Percentiles rank a stretch among this genome's conserved stretches.
Evolutionary conservation across 805 yeast genomes (phyloP).

Genomic region (Kazachstania africana): DNA sequence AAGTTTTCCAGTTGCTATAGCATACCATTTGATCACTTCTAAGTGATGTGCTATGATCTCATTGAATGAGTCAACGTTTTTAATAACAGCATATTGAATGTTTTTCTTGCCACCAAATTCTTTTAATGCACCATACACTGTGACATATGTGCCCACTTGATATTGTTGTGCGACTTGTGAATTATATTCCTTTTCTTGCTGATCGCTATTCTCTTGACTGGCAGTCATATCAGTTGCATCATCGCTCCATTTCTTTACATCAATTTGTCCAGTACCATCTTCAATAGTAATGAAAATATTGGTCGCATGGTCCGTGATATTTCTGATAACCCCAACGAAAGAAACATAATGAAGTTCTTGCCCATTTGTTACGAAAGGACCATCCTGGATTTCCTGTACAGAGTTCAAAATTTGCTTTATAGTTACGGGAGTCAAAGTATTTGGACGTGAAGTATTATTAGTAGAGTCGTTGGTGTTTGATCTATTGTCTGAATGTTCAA

Average conservation of each 20-base stretch:
- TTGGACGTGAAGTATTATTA: conserved; percentile 10
- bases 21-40: conserved; percentile 47
- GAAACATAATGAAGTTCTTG: conserved; percentile 53
- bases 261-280: conserved; percentile 65
- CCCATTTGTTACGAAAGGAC: conserved; percentile 47
- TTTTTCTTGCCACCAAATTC: conserved; percentile 55
- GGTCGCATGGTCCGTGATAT: conserved; percentile 45
- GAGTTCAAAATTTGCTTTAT: conserved; percentile 60
- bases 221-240: conserved; percentile 27
- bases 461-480: conserved; percentile 14
- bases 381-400: conserved; percentile 50
- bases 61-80: conserved; percentile 49
- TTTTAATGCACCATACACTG: conserved; percentile 42
- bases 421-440: conserved; percentile 52
- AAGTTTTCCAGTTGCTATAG: conserved; percentile 42
- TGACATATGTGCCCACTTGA: conserved; percentile 45
- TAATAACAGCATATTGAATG: conserved; percentile 51
- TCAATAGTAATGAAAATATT: conserved; percentile 50
- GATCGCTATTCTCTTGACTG: conserved; percentile 17
- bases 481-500: conserved; percentile 18
- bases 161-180: conserved; percentile 27
- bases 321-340: conserved; percentile 61
- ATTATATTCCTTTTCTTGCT: conserved; percentile 11
- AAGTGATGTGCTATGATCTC: conserved; percentile 58
- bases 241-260: conserved; percentile 53